Conservation (phyloP, 768 basidiomycete genomes). For the Coprinopsis strossmayeri region DNA sequence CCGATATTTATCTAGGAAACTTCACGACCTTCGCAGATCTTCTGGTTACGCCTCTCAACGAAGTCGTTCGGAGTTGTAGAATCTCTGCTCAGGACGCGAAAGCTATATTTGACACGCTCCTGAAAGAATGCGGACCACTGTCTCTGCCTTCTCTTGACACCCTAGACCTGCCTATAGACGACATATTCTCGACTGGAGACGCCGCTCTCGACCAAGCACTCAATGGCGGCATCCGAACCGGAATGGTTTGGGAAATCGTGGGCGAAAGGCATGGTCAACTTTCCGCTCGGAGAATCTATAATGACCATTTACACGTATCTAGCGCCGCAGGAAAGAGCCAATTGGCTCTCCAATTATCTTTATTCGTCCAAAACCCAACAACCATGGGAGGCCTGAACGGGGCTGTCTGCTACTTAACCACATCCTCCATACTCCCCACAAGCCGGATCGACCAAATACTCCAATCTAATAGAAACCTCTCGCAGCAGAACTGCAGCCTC, state of each 20-base stretch:
- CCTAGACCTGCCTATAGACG: conserved; percentile 17
- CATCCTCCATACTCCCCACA: conserved; percentile 65
- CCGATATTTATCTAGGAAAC: too few relatives aligned
- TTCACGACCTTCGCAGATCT: conserved; percentile 4
- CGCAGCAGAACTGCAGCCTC: conserved; percentile 37
- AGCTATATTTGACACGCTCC: conserved; percentile 6
- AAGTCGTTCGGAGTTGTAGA: conserved; percentile 6
- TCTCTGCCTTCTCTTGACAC: not conserved
- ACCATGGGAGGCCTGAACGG: conserved; percentile 54
- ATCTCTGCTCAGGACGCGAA: conserved; percentile 8
- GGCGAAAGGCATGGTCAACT: conserved; percentile 75
- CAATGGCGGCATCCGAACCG: conserved; percentile 73
- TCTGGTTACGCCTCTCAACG: conserved; percentile 5
- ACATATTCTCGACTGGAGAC: conserved; percentile 72
- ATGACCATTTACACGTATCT: not conserved
- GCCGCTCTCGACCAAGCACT: conserved; percentile 55
- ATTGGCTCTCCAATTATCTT: conserved; percentile 75
- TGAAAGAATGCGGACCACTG: not conserved
- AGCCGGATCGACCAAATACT: conserved; percentile 61
- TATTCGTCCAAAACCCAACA: conserved; percentile 67
- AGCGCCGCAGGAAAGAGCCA: conserved; percentile 97
- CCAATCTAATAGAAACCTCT: conserved; percentile 41
- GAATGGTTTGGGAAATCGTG: conserved; percentile 81
- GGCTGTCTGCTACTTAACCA: conserved; percentile 72
- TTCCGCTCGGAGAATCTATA: conserved; percentile 2